phyloP scores from a whole-genome alignment of 306 rosid species.

The Castanopsis chinensis region DNA sequence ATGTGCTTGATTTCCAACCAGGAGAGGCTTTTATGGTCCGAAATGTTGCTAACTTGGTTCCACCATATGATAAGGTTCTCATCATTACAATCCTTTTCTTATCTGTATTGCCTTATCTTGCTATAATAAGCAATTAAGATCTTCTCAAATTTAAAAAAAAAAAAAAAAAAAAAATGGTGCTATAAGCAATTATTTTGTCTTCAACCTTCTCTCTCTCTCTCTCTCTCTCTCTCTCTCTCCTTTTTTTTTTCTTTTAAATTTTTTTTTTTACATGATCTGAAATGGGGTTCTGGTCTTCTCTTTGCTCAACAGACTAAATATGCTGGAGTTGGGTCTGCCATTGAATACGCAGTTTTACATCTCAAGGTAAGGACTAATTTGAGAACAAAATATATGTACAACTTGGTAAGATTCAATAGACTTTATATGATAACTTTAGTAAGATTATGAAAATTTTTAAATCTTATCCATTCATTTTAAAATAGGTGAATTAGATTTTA shows the following conservation, averaged over 20 bases:
- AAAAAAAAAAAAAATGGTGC: too few species aligned
- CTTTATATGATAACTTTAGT: too few species aligned
- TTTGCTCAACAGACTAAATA: constrained; percentile 46
- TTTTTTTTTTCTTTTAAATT: background rate
- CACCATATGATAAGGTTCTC: constrained; percentile 73
- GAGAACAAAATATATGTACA: too few species aligned
- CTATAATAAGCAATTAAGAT: too few species aligned
- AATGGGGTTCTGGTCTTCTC: background rate
- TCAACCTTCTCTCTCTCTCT: too few species aligned
- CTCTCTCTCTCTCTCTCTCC: too few species aligned
- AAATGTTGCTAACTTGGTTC: constrained; percentile 94
- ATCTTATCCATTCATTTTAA: too few species aligned
- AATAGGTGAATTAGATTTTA: too few species aligned
- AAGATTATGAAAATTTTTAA: too few species aligned
- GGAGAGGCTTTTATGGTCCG: constrained; percentile 98
- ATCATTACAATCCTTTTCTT: background rate
- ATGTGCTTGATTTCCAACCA: constrained; percentile 87
- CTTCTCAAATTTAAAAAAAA: background rate
- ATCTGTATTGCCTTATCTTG: background rate
- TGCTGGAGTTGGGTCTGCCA: constrained; percentile 75
- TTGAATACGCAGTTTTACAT: constrained; percentile 85
- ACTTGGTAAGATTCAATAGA: too few species aligned
- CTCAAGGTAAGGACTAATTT: constrained; percentile 61
- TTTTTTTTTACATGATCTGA: background rate
- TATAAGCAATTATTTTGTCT: too few species aligned